These are phyloP conservation scores for Acer saccharum DNA, from an alignment of 345 rosid species.

Conservation along the genomic window DNA sequence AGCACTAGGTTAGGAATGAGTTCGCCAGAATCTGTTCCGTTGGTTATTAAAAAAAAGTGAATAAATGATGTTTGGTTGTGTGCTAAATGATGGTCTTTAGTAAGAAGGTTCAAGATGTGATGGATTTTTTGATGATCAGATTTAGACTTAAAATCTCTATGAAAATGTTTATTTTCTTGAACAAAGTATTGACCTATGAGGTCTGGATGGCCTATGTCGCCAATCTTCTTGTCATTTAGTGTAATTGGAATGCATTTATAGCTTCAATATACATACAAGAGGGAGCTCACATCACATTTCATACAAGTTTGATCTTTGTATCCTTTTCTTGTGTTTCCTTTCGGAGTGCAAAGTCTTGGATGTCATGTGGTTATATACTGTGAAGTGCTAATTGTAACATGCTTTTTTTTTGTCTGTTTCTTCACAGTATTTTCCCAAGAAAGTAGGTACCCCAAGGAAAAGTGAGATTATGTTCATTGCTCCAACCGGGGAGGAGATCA, in stretches of 20 bases:
- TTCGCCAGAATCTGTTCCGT: not conserved
- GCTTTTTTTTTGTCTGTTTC: slow-evolving; percentile 7
- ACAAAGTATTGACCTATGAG: not conserved
- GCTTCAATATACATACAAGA: not conserved
- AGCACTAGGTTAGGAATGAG: not conserved
- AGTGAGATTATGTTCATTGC: slow-evolving; percentile 67
- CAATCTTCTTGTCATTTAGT: slow-evolving; percentile 2
- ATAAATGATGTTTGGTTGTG: not conserved
- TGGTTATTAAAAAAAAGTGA: not conserved
- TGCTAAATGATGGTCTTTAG: not conserved
- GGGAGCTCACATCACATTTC: not conserved
- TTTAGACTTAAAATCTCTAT: not conserved
- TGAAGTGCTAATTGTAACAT: not conserved
- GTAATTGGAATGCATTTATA: not conserved
- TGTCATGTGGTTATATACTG: not conserved
- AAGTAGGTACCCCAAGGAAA: slow-evolving; percentile 62
- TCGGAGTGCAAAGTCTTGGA: not conserved
- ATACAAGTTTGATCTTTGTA: not conserved
- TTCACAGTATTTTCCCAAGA: slow-evolving; percentile 59
- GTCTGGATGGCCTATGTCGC: not conserved
- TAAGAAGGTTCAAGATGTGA: slow-evolving; percentile 1
- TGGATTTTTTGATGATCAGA: not conserved
- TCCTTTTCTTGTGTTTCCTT: not conserved
- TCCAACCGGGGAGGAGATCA: slow-evolving; percentile 79
- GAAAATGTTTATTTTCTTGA: not conserved